phyloP scores from a whole-genome alignment of 164 flowering plant genomes.

The Berberis vulgaris region DNA sequence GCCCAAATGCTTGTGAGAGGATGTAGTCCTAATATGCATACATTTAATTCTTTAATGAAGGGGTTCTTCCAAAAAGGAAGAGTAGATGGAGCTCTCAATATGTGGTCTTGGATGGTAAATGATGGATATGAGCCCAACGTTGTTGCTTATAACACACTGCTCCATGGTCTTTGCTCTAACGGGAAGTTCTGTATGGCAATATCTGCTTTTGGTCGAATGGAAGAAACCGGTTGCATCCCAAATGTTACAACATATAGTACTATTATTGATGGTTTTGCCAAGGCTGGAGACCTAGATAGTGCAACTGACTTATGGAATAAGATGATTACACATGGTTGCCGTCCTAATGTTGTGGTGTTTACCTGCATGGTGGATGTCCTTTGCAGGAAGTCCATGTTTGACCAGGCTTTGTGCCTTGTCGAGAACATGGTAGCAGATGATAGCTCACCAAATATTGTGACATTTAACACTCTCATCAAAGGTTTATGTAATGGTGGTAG shows the following conservation, averaged over 20 bases:
- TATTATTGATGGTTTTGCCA: slow-evolving; percentile 61
- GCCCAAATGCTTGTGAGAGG: slow-evolving; percentile 62
- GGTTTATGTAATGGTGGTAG: slow-evolving; percentile 50
- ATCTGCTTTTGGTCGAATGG: slow-evolving; percentile 43
- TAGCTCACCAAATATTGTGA: slow-evolving; percentile 58
- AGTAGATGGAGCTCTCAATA: slow-evolving; percentile 34
- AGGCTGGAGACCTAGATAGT: slow-evolving; percentile 45
- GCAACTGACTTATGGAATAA: slow-evolving; percentile 65
- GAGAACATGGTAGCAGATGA: slow-evolving; percentile 46
- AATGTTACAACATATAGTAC: slow-evolving; percentile 55
- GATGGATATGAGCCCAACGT: slow-evolving; percentile 46
- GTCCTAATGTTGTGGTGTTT: slow-evolving; percentile 69
- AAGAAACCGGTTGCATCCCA: slow-evolving; percentile 33
- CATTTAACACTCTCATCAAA: slow-evolving; percentile 56
- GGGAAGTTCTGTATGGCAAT: slow-evolving; percentile 37
- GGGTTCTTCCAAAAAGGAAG: slow-evolving; percentile 40
- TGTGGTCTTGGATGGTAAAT: slow-evolving; percentile 43
- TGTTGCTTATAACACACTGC: slow-evolving; percentile 46
- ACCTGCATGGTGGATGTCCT: slow-evolving; percentile 79
- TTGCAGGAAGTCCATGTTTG: slow-evolving; percentile 50
- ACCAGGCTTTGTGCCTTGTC: slow-evolving; percentile 48
- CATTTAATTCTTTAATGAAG: slow-evolving; percentile 55
- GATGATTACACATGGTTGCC: slow-evolving; percentile 58
- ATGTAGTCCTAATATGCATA: slow-evolving; percentile 49
- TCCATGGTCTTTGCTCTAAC: slow-evolving; percentile 54